phyloP scores from a whole-genome alignment of 371 early-diverging fungal genomes.

The Neoconidiobolus thromboides region DNA sequence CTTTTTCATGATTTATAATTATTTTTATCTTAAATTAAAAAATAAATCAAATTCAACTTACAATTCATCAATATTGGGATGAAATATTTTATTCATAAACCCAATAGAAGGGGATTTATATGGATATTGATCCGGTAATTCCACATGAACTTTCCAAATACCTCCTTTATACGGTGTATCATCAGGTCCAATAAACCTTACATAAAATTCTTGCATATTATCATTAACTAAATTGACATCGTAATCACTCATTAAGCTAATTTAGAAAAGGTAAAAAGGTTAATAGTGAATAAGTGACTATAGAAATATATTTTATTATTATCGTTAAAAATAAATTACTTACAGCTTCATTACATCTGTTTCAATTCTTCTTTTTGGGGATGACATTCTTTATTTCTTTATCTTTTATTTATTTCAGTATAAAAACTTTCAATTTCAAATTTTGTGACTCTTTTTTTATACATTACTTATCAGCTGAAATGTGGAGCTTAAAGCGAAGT shows the following conservation, averaged over 20 bases:
- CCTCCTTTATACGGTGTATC: slow-evolving; percentile 25
- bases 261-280: not conserved
- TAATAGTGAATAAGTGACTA: not conserved
- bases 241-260: slow-evolving; percentile 92
- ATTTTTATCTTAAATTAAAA: too few relatives aligned
- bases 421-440: too few relatives aligned
- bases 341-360: slow-evolving; percentile 98
- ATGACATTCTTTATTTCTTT: slow-evolving; percentile 35
- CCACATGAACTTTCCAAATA: slow-evolving; percentile 94
- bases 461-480: too few relatives aligned
- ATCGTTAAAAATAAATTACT: slow-evolving; percentile 11
- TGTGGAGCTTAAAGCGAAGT: too few relatives aligned
- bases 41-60: slow-evolving; percentile 16
- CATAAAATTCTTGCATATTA: slow-evolving; percentile 96
- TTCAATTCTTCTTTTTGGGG: slow-evolving; percentile 83
- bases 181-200: slow-evolving; percentile 80
- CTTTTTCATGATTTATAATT: too few relatives aligned
- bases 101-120: slow-evolving; percentile 99
- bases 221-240: slow-evolving; percentile 95
- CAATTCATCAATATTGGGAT: slow-evolving; percentile 99
- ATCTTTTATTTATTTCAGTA: too few relatives aligned
- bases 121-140: slow-evolving; percentile 97
- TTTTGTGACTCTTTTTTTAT: too few relatives aligned
- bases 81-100: slow-evolving; percentile 98
- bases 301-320: not conserved